Evolutionary conservation across 306 rosid species (phyloP).

Genomic region (Nissolia schottii): DNA sequence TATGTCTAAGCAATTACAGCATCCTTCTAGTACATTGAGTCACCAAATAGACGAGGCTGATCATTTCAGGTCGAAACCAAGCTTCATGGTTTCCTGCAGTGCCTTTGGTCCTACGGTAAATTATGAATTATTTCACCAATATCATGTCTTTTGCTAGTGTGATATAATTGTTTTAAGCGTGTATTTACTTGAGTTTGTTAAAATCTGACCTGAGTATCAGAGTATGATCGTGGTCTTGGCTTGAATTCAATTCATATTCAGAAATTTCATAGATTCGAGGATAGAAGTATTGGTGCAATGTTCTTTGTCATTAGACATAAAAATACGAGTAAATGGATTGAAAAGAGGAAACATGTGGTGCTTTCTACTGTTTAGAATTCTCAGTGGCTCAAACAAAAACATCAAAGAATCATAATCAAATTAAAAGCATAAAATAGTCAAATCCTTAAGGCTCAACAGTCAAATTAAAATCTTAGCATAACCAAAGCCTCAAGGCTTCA

Average conservation of each 20-base stretch:
- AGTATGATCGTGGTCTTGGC: not conserved
- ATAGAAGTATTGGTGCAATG: not conserved
- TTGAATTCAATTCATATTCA: not conserved
- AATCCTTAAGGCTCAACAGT: too few relatives aligned
- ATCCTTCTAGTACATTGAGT: constrained; percentile 43
- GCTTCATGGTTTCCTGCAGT: constrained; percentile 80
- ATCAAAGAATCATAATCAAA: too few relatives aligned
- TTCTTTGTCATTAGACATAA: not conserved
- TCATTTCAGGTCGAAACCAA: constrained; percentile 43
- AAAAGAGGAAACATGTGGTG: not conserved
- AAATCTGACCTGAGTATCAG: not conserved
- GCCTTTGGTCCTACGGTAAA: constrained; percentile 79
- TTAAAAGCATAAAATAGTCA: too few relatives aligned
- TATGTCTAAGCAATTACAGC: constrained; percentile 63
- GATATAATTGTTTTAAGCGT: not conserved
- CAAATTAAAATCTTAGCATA: too few relatives aligned
- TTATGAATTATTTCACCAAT: not conserved
- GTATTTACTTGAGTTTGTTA: constrained; percentile 7
- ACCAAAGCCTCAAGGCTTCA: too few relatives aligned
- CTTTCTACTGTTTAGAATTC: not conserved
- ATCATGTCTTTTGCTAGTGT: not conserved
- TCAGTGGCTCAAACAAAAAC: too few relatives aligned
- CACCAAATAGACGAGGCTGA: constrained; percentile 37
- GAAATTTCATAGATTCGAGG: not conserved
- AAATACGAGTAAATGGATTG: not conserved